Evolutionary conservation across 208 protist genomes (phyloP).

Genomic region (Acanthamoeba castellanii): DNA sequence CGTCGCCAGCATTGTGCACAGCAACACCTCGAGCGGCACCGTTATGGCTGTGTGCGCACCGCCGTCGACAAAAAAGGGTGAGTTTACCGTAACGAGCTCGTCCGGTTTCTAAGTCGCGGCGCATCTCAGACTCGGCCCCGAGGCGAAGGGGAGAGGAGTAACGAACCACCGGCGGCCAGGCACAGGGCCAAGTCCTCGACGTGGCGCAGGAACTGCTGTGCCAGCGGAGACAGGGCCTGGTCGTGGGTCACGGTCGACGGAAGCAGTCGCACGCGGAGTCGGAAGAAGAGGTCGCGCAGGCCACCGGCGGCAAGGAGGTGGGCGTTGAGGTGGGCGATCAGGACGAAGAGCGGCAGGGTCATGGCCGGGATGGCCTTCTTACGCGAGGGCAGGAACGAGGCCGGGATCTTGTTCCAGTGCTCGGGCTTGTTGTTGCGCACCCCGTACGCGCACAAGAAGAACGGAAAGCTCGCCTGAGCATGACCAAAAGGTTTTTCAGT

Average conservation of each 20-base stretch:
- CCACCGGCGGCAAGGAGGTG: not conserved
- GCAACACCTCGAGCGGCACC: not conserved
- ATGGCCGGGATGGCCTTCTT: not conserved
- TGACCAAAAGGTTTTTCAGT: not conserved
- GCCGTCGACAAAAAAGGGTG: not conserved
- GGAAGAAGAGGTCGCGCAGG: not conserved
- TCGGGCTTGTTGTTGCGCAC: conserved; percentile 9
- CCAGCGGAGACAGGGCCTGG: not conserved
- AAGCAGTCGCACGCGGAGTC: not conserved
- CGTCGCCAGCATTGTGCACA: not conserved
- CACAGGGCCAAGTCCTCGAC: not conserved
- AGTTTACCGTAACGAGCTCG: not conserved
- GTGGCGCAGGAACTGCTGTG: not conserved
- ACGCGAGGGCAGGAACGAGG: not conserved
- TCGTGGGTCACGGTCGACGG: not conserved
- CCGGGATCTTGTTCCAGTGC: conserved; percentile 1
- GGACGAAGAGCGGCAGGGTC: not conserved
- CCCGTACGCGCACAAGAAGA: conserved; percentile 13
- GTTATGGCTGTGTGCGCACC: not conserved
- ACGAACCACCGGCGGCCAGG: not conserved
- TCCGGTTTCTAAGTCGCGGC: no score
- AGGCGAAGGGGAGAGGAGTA: not conserved
- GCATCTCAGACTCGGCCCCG: no score
- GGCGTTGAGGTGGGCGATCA: not conserved
- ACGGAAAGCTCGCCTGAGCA: conserved; percentile 2